Evolutionary conservation across 225 moss, liverwort and hornwort genomes (phyloP), one percentile per base, ranked within the genome.

Genomic region (Asterella californica): DNA sequence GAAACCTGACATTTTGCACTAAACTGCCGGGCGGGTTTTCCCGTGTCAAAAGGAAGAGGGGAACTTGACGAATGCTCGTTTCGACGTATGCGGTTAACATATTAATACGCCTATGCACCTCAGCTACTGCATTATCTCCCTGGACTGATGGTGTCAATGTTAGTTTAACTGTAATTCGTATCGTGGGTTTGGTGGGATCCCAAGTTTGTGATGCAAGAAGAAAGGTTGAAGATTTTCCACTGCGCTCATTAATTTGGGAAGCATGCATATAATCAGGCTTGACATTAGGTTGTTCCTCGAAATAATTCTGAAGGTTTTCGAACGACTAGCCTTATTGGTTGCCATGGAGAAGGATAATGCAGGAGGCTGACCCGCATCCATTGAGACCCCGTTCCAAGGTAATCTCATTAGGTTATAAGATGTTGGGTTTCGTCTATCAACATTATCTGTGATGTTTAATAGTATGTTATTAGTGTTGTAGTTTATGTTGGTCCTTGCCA

Each of bases 301-400:
- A n/a, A 21, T 25, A n/a, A 36, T 65, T 5, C 21, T 21, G 68
- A 85, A 95, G 92, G 88, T 96, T 21, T 96, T 84, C 80, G 89
- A 91, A 48, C 90, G 93, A 61, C 81, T 96, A 60, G 93, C 92
- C 36, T 29, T 89, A 61, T 82, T 96, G 69, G 95, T 96, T 33
- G 88, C 92, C 47, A 85, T 92, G 95, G 93, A 96, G 88, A 92
- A 92, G 77, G 91, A 92, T n/a, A 96, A 89, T 68, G 91, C 42
- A 42, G 90, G 63, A 79, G 34, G 17, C 6, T 67, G 34, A 67
- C 42, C 53, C 18, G 78, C 76, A 84, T 69, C 10, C 14, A 27
- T 27, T 21, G 10, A 25, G n/a, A 4, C 10, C 22, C 19, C 6
- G 22, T n/a, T 46, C 24, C 14, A 70, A 71, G 71, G n/a, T 71